Percentiles rank a stretch among this genome's conserved stretches.
These are phyloP conservation scores for Spergularia marina DNA, from an alignment of 148 eudicot species.

Conservation along the genomic window DNA sequence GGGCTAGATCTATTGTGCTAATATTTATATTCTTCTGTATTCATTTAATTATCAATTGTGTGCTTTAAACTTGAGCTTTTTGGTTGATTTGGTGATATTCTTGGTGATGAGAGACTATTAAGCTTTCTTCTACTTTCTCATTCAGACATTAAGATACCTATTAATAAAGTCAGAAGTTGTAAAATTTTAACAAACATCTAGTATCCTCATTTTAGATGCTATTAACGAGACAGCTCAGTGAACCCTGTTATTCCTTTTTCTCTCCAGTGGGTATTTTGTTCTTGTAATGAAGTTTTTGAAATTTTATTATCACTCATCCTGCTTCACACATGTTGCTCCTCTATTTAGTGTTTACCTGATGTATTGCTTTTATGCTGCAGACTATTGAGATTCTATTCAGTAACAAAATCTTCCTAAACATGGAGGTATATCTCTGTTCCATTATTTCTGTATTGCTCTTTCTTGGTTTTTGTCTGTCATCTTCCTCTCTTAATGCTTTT, in stretches of 20 bases:
- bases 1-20: neutral
- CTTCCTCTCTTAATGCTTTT: neutral
- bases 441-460: constrained; percentile 7
- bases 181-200: neutral
- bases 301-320: neutral
- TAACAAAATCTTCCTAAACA: constrained; percentile 63
- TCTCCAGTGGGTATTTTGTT: neutral
- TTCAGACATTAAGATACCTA: neutral
- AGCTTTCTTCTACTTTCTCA: neutral
- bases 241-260: constrained; percentile 5
- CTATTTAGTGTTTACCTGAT: constrained; percentile 16
- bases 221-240: neutral
- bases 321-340: constrained; percentile 7
- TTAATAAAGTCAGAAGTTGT: neutral
- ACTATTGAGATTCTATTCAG: constrained; percentile 91
- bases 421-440: constrained; percentile 62
- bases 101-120: neutral
- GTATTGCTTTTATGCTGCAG: constrained; percentile 47
- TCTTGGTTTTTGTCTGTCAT: neutral
- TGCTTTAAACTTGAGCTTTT: neutral
- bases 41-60: too few species aligned
- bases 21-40: neutral
- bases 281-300: neutral
- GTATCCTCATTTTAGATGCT: neutral
- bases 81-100: neutral